Conservation (phyloP, 2,329 filamentous ascomycete species). For the Hypomyces perniciosus region DNA sequence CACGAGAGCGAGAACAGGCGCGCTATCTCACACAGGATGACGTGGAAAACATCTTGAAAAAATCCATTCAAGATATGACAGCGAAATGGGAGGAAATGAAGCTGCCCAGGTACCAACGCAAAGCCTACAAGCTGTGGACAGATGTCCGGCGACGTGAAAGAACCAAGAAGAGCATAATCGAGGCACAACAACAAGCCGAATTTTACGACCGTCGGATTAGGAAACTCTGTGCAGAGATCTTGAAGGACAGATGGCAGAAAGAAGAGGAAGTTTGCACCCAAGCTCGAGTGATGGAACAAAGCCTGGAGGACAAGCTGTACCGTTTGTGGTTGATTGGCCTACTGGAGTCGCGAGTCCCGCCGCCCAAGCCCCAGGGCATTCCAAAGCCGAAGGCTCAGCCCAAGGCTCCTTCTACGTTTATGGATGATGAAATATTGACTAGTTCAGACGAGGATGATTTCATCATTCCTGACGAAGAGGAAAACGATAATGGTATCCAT, state of each 20-base stretch:
- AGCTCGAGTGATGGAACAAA: slow-evolving; percentile 56
- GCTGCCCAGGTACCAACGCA: slow-evolving; percentile 47
- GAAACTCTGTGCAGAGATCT: slow-evolving; percentile 50
- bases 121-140: slow-evolving; percentile 58
- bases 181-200: slow-evolving; percentile 36
- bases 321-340: slow-evolving; percentile 44
- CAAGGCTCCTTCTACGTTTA: background rate
- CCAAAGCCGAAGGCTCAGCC: slow-evolving; percentile 14
- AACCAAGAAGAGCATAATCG: slow-evolving; percentile 33
- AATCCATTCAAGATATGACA: slow-evolving; percentile 45
- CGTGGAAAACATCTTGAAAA: slow-evolving; percentile 47
- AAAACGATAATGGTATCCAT: background rate
- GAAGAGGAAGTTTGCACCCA: slow-evolving; percentile 47
- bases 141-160: slow-evolving; percentile 41
- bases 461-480: slow-evolving; percentile 31
- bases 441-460: slow-evolving; percentile 47
- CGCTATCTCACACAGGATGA: slow-evolving; percentile 36
- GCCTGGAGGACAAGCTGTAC: slow-evolving; percentile 54
- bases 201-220: slow-evolving; percentile 45
- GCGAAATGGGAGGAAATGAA: slow-evolving; percentile 53
- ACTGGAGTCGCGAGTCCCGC: slow-evolving; percentile 36
- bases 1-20: slow-evolving; percentile 10
- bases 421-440: slow-evolving; percentile 45
- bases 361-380: slow-evolving; percentile 28
- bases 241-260: slow-evolving; percentile 46